A percentile compares a stretch with the other conserved stretches of the same genome.
Conservation (phyloP, 2,329 filamentous ascomycete species). For the Cytospora piceae region DNA sequence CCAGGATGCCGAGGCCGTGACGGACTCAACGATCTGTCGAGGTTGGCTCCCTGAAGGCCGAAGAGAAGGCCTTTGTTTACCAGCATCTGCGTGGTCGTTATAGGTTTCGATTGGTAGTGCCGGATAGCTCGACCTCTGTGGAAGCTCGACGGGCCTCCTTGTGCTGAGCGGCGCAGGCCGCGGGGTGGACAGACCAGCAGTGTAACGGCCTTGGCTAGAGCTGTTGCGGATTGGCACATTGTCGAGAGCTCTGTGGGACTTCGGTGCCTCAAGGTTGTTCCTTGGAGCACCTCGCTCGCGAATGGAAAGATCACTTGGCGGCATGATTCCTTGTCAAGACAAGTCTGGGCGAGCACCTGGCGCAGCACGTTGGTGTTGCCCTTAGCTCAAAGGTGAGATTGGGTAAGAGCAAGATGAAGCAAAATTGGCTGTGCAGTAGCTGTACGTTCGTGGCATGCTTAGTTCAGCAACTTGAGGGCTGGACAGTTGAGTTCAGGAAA, state of each 20-base stretch:
- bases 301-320: neutral
- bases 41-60: neutral
- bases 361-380: neutral
- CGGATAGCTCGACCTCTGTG: neutral
- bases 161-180: neutral
- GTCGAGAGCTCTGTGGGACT: conserved; percentile 13
- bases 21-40: neutral
- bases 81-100: neutral
- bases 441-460: neutral
- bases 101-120: neutral
- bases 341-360: neutral
- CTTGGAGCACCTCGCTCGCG: neutral
- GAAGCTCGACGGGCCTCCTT: neutral
- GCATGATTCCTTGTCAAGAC: neutral
- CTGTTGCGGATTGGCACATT: conserved; percentile 6
- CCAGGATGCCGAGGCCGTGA: neutral
- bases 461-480: neutral
- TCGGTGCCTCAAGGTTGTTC: neutral
- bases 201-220: neutral
- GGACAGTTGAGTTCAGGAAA: neutral
- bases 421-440: neutral
- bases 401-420: neutral
- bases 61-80: neutral
- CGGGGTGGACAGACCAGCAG: neutral
- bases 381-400: neutral